A percentile compares a stretch with the other conserved stretches of the same genome.
Evolutionary conservation across 2,329 filamentous ascomycete species (phyloP).

Genomic region (Aspergillus sojae): DNA sequence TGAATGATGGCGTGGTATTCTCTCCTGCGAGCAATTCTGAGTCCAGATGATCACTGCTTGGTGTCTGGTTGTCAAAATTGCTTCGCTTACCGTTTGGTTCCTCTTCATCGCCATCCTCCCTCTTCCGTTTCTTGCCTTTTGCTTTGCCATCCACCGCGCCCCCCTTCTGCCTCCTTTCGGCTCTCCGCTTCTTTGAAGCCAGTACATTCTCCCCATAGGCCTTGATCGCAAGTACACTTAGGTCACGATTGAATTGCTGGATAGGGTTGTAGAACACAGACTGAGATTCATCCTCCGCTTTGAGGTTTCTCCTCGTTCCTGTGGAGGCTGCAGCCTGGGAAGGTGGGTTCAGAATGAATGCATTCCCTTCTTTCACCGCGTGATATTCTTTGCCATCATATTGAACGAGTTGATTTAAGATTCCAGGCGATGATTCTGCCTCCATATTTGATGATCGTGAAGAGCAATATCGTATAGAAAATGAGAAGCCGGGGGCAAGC

Average conservation of each 20-base stretch:
- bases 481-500: not conserved
- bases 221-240: slow-evolving; percentile 90
- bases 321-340: slow-evolving; percentile 46
- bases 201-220: slow-evolving; percentile 74
- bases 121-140: slow-evolving; percentile 44
- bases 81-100: slow-evolving; percentile 24
- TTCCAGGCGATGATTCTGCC: slow-evolving; percentile 14
- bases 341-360: slow-evolving; percentile 66
- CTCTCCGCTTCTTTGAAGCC: slow-evolving; percentile 57
- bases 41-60: slow-evolving; percentile 16
- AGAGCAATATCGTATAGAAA: slow-evolving; percentile 3
- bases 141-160: slow-evolving; percentile 35
- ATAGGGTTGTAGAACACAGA: slow-evolving; percentile 98
- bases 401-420: slow-evolving; percentile 30
- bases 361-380: slow-evolving; percentile 68
- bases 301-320: slow-evolving; percentile 46
- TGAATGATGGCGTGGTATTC: slow-evolving; percentile 58
- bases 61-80: slow-evolving; percentile 19
- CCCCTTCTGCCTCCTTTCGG: slow-evolving; percentile 41
- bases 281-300: slow-evolving; percentile 65
- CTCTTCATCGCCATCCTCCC: slow-evolving; percentile 28
- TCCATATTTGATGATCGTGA: slow-evolving; percentile 22
- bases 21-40: slow-evolving; percentile 27
- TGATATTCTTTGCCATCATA: slow-evolving; percentile 59
- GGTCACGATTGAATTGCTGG: slow-evolving; percentile 96